These are phyloP conservation scores for Zasmidium cellare DNA, from an alignment of 2,329 filamentous ascomycete genomes.

Conservation along the genomic window DNA sequence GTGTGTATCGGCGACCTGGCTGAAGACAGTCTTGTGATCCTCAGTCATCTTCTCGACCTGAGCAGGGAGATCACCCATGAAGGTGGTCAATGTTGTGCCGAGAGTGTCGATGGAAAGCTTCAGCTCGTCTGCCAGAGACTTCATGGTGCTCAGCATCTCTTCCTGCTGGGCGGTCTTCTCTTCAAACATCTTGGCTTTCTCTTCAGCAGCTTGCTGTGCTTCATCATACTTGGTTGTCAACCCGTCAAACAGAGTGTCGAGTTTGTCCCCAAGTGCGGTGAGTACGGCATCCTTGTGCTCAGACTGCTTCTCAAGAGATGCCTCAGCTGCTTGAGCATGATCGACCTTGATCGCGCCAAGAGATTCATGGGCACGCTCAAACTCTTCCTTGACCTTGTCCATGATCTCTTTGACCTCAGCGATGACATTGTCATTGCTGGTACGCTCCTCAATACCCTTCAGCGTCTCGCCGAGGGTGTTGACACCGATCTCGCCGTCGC, in stretches of 20 bases:
- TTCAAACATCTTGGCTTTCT: conserved; percentile 71
- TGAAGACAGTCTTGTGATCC: conserved; percentile 83
- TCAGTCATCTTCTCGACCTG: conserved; percentile 83
- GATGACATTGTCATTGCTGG: conserved; percentile 49
- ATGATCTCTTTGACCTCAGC: conserved; percentile 61
- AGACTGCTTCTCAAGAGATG: conserved; percentile 59
- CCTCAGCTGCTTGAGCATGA: conserved; percentile 61
- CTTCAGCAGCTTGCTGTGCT: conserved; percentile 71
- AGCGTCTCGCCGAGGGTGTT: conserved; percentile 56
- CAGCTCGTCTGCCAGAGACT: conserved; percentile 80
- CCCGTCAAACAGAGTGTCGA: conserved; percentile 77
- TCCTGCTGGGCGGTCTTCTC: conserved; percentile 72
- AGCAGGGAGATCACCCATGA: conserved; percentile 50
- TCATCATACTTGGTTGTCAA: conserved; percentile 88
- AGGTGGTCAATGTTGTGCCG: conserved; percentile 58
- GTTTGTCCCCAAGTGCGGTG: conserved; percentile 55
- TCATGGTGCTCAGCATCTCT: conserved; percentile 72
- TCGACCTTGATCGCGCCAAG: conserved; percentile 80
- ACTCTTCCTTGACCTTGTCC: conserved; percentile 77
- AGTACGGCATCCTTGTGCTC: conserved; percentile 58
- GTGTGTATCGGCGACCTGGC: conserved; percentile 76
- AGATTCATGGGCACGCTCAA: conserved; percentile 81
- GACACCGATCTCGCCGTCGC: conserved; percentile 70
- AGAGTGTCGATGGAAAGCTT: conserved; percentile 84
- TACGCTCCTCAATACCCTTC: conserved; percentile 69